These are phyloP conservation scores for Pseudomicrostroma phylloplanum DNA, from an alignment of 1,284 basidiomycete genomes.

Conservation along the genomic window DNA sequence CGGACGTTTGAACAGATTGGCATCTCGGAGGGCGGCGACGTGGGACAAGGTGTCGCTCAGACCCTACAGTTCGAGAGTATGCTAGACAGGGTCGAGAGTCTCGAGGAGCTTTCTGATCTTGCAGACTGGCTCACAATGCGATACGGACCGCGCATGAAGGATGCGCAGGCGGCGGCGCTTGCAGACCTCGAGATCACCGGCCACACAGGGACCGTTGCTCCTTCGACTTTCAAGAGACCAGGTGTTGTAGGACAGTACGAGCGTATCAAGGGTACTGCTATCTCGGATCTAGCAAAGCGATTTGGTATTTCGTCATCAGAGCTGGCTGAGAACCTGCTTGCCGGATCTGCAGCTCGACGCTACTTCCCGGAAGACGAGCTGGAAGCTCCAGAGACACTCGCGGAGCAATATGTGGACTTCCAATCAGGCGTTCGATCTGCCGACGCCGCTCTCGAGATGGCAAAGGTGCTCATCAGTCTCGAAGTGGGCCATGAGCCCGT, in stretches of 20 bases:
- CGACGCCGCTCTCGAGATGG: slow-evolving; percentile 49
- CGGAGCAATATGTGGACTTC: slow-evolving; percentile 45
- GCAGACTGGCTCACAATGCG: slow-evolving; percentile 85
- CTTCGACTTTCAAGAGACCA: slow-evolving; percentile 69
- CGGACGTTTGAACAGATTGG: slow-evolving; percentile 25
- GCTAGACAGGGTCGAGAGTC: slow-evolving; percentile 53
- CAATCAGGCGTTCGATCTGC: slow-evolving; percentile 28
- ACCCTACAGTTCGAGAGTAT: slow-evolving; percentile 28
- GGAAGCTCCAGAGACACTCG: slow-evolving; percentile 25
- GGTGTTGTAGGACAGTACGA: slow-evolving; percentile 82
- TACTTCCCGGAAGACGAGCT: slow-evolving; percentile 61
- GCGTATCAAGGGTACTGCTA: slow-evolving; percentile 69
- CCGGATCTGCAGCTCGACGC: slow-evolving; percentile 52
- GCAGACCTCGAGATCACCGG: slow-evolving; percentile 53
- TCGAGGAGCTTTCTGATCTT: slow-evolving; percentile 85
- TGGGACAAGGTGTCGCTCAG: slow-evolving; percentile 1
- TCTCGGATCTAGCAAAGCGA: slow-evolving; percentile 69
- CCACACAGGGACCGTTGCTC: slow-evolving; percentile 11
- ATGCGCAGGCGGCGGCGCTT: slow-evolving; percentile 55
- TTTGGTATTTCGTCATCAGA: slow-evolving; percentile 73
- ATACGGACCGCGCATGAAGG: slow-evolving; percentile 56
- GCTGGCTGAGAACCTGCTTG: slow-evolving; percentile 71
- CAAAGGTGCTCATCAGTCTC: slow-evolving; percentile 77
- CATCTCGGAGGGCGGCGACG: background rate
- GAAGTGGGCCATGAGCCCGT: slow-evolving; percentile 91